phyloP scores from a whole-genome alignment of 495 filamentous ascomycete genomes.

The Hyaloscypha hepaticicola region DNA sequence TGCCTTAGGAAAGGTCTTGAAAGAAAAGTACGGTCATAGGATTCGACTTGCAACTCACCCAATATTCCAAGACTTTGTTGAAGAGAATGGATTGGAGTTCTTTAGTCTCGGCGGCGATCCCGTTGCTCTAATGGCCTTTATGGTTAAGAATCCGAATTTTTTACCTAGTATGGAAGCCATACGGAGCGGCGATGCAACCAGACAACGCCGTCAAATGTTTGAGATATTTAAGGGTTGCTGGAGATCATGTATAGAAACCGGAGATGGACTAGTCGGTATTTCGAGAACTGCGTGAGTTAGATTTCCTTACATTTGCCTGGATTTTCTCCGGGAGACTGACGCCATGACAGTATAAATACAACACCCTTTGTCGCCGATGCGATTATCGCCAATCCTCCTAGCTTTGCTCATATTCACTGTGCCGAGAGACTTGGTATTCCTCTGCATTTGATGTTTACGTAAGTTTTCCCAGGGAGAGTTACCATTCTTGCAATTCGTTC shows the following conservation, averaged over 20 bases:
- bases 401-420: slow-evolving; percentile 65
- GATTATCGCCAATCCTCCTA: slow-evolving; percentile 68
- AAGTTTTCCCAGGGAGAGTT: slow-evolving; percentile 56
- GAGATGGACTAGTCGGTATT: no score
- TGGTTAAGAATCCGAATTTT: slow-evolving; percentile 76
- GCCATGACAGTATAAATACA: no score
- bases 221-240: slow-evolving; percentile 60
- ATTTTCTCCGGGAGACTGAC: no score
- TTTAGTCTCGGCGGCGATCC: no score
- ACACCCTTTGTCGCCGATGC: slow-evolving; percentile 63
- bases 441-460: slow-evolving; percentile 66
- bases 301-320: no score
- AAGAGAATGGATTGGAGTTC: slow-evolving; percentile 53
- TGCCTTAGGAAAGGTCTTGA: slow-evolving; percentile 47
- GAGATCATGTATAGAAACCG: slow-evolving; percentile 57
- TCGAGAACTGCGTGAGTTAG: no score
- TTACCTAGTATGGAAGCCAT: slow-evolving; percentile 63
- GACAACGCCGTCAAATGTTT: slow-evolving; percentile 57
- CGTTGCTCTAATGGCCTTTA: slow-evolving; percentile 66
- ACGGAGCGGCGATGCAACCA: slow-evolving; percentile 62
- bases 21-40: slow-evolving; percentile 55
- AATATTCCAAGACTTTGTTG: slow-evolving; percentile 57
- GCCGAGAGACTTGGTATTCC: slow-evolving; percentile 63
- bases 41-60: slow-evolving; percentile 65
- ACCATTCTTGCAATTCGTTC: slow-evolving; percentile 54